Percentiles rank a stretch among this genome's conserved stretches.
Conservation (phyloP, 345 rosid genomes). For the Raphanus raphanistrum region DNA sequence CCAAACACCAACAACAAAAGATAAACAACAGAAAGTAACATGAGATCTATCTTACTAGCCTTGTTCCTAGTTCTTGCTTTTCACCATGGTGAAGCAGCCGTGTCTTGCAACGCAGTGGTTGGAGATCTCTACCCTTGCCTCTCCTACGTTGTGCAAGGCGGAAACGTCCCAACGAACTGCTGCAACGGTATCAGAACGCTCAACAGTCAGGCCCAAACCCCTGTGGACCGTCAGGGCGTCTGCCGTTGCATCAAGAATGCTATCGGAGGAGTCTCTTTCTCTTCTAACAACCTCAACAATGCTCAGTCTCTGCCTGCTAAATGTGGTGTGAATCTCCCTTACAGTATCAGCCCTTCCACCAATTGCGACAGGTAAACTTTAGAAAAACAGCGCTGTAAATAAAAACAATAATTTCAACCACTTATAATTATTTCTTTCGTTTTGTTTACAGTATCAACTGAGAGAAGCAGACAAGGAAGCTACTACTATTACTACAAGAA, state of each 20-base stretch:
- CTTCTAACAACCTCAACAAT: slow-evolving; percentile 28
- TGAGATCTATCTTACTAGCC: slow-evolving; percentile 29
- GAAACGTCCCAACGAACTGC: slow-evolving; percentile 34
- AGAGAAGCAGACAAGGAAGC: slow-evolving; percentile 21
- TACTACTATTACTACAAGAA: slow-evolving; percentile 16
- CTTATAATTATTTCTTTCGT: neutral
- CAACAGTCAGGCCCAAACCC: slow-evolving; percentile 44
- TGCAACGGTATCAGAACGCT: slow-evolving; percentile 51
- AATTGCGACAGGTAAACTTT: slow-evolving; percentile 48
- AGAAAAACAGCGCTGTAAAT: neutral
- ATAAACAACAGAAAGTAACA: slow-evolving; percentile 8
- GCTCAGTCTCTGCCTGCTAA: slow-evolving; percentile 46
- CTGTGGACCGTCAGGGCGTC: slow-evolving; percentile 49
- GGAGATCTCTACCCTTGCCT: slow-evolving; percentile 36
- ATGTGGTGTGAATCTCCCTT: slow-evolving; percentile 55
- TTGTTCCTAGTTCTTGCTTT: slow-evolving; percentile 31
- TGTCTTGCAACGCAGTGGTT: slow-evolving; percentile 27
- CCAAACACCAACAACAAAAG: neutral
- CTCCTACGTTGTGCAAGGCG: slow-evolving; percentile 36
- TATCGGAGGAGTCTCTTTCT: slow-evolving; percentile 24
- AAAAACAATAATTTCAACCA: neutral
- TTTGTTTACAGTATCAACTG: slow-evolving; percentile 23
- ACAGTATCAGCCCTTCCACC: slow-evolving; percentile 50
- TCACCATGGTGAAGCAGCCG: slow-evolving; percentile 34
- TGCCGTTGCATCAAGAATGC: slow-evolving; percentile 56